Evolutionary conservation across 2,329 filamentous ascomycete species (phyloP).

Genomic region (Cercospora sesami): DNA sequence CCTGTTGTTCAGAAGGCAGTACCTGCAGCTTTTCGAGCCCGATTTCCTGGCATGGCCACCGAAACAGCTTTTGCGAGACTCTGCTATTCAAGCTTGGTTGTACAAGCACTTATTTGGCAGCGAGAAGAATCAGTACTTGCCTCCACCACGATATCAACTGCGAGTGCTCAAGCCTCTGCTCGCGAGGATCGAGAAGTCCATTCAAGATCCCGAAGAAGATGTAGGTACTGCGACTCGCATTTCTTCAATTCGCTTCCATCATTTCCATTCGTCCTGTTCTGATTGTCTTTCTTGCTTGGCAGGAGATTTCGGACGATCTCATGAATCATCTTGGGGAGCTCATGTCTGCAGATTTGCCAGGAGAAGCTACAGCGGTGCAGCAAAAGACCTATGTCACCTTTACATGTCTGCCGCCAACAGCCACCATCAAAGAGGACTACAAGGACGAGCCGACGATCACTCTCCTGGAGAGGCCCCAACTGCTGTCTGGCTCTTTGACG

Average conservation of each 20-base stretch:
- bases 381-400: conserved; percentile 77
- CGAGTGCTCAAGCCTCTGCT: conserved; percentile 73
- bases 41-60: conserved; percentile 64
- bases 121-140: conserved; percentile 55
- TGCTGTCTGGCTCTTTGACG: conserved; percentile 70
- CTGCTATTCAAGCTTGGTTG: conserved; percentile 65
- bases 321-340: conserved; percentile 68
- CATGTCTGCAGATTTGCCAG: conserved; percentile 63
- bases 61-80: conserved; percentile 57
- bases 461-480: conserved; percentile 66
- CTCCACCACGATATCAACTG: conserved; percentile 68
- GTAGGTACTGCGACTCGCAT: conserved; percentile 57
- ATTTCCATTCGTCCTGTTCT: conserved; percentile 27
- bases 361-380: conserved; percentile 66
- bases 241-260: neutral
- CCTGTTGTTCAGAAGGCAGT: conserved; percentile 67
- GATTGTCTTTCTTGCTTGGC: conserved; percentile 27
- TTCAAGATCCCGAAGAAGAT: conserved; percentile 81
- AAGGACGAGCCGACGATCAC: conserved; percentile 50
- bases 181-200: conserved; percentile 67
- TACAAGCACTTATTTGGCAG: conserved; percentile 67
- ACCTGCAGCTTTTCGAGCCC: conserved; percentile 71
- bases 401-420: conserved; percentile 39
- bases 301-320: conserved; percentile 84
- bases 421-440: conserved; percentile 17